Evolutionary conservation across 148 eudicot species (phyloP).

Genomic region (Heliosperma pusillum): DNA sequence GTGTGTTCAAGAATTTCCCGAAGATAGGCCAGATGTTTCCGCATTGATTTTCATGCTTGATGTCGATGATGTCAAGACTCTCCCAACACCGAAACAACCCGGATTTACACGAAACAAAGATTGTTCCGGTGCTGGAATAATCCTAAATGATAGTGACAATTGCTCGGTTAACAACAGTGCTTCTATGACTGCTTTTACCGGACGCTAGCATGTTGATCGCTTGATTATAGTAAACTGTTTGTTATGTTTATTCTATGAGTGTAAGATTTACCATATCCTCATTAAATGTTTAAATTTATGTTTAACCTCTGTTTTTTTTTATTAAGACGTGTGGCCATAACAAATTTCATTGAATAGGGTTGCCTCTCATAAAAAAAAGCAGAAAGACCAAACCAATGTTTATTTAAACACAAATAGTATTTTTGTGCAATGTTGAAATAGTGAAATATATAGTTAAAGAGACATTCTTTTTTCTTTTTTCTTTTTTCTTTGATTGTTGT

Average conservation of each 20-base stretch:
- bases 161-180: constrained; percentile 15
- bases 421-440: no score
- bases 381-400: no score
- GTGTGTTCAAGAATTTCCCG: constrained; percentile 24
- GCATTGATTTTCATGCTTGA: constrained; percentile 25
- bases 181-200: constrained; percentile 15
- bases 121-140: neutral
- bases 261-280: neutral
- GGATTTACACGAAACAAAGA: constrained; percentile 21
- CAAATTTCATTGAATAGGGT: no score
- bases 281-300: no score
- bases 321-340: no score
- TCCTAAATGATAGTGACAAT: neutral
- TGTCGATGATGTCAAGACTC: constrained; percentile 10
- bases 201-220: neutral
- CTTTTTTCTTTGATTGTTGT: no score
- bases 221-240: neutral
- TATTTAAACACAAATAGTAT: no score
- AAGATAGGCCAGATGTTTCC: constrained; percentile 25
- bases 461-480: no score
- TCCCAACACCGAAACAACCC: constrained; percentile 23
- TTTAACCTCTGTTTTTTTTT: no score
- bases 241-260: neutral
- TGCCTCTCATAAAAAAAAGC: no score
- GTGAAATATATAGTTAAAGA: no score